Conservation (phyloP, 108 stramenopile genomes). For the Stephanodiscus minutulus region DNA sequence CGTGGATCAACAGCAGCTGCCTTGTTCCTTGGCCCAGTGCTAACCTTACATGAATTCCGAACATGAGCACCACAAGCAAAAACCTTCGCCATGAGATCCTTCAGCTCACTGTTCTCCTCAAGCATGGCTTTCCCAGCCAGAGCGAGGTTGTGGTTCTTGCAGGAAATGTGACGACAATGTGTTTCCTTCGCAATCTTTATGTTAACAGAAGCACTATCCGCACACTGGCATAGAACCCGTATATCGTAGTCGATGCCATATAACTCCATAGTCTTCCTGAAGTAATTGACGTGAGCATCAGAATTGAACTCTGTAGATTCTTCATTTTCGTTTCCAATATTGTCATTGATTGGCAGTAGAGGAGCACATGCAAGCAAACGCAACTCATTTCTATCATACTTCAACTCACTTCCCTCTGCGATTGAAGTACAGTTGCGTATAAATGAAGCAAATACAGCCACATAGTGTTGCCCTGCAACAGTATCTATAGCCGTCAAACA, state of each 20-base stretch:
- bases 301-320: constrained; percentile 20
- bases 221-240: too few relatives aligned
- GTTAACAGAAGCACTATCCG: too few relatives aligned
- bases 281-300: constrained; percentile 13
- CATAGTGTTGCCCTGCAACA: constrained; percentile 8
- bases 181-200: too few relatives aligned
- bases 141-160: too few relatives aligned
- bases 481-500: constrained; percentile 21
- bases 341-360: not conserved
- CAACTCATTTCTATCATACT: constrained; percentile 3
- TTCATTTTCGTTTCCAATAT: not conserved
- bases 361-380: constrained; percentile 22
- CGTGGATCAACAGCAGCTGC: constrained; percentile 6
- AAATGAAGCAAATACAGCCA: constrained; percentile 13
- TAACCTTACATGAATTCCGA: constrained; percentile 6
- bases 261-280: not conserved
- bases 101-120: not conserved
- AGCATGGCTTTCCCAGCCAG: too few relatives aligned
- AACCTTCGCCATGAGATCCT: not conserved
- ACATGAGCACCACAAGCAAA: constrained; percentile 8
- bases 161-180: too few relatives aligned
- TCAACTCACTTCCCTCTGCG: constrained; percentile 1
- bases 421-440: not conserved
- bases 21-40: constrained; percentile 15
- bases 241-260: too few relatives aligned